phyloP scores from a whole-genome alignment of 2,329 filamentous ascomycete species.

The Biscogniauxia marginata region DNA sequence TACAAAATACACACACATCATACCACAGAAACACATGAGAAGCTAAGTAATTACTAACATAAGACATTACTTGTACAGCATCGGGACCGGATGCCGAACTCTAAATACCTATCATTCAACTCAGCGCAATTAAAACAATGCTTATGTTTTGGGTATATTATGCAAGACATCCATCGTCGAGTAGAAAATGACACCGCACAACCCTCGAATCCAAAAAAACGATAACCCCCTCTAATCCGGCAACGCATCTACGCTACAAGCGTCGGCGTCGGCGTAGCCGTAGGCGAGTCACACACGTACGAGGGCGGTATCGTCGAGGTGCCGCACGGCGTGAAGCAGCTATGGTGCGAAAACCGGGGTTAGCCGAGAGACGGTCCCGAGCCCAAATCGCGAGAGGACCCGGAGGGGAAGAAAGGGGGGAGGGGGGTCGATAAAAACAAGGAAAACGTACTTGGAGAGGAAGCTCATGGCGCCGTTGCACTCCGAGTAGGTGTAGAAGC shows the following conservation, averaged over 20 bases:
- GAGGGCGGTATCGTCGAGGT: slow-evolving; percentile 12
- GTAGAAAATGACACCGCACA: too few species aligned
- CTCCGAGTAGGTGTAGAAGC: slow-evolving; percentile 15
- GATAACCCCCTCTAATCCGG: too few species aligned
- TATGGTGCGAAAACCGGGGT: not conserved
- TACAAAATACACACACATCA: not conserved
- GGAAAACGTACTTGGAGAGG: slow-evolving; percentile 13
- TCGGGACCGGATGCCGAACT: not conserved
- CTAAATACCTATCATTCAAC: too few species aligned
- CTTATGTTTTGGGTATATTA: too few species aligned
- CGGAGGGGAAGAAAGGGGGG: not conserved
- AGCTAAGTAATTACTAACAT: too few species aligned
- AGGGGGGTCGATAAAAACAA: not conserved
- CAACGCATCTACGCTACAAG: too few species aligned
- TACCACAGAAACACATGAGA: not conserved
- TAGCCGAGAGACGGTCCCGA: not conserved
- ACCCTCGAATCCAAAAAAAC: too few species aligned
- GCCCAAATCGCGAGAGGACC: too few species aligned
- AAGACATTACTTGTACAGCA: not conserved
- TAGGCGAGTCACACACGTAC: slow-evolving; percentile 8
- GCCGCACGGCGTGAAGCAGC: slow-evolving; percentile 20
- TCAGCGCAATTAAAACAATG: too few species aligned
- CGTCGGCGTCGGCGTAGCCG: not conserved
- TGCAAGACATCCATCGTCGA: too few species aligned
- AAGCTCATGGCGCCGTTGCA: slow-evolving; percentile 16